Percentiles rank a stretch among this genome's conserved stretches.
phyloP scores from a whole-genome alignment of 2,329 filamentous ascomycete species.

The Trichoderma brevicompactum region DNA sequence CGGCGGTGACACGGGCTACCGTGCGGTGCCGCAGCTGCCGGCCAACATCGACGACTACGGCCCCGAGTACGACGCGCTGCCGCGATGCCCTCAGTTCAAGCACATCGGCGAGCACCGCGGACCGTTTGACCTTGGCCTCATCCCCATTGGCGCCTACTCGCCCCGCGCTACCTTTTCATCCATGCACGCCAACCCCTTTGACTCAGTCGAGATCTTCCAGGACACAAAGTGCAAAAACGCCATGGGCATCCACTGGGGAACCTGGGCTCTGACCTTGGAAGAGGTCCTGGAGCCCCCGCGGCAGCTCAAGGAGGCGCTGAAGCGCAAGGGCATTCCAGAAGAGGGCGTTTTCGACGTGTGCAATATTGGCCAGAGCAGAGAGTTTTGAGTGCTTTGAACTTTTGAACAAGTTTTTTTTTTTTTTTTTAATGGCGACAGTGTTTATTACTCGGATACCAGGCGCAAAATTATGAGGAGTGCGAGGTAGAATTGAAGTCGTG shows the following conservation, averaged over 20 bases:
- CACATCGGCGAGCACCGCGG: conserved; percentile 80
- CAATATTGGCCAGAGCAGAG: conserved; percentile 80
- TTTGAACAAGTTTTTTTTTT: no score
- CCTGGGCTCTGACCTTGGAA: conserved; percentile 85
- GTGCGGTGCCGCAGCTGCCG: conserved; percentile 70
- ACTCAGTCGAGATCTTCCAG: conserved; percentile 85
- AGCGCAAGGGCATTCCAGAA: conserved; percentile 67
- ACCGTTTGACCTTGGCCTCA: conserved; percentile 87
- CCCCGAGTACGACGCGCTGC: conserved; percentile 66
- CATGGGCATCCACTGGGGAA: conserved; percentile 91
- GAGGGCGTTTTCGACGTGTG: conserved; percentile 80
- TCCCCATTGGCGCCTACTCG: conserved; percentile 90
- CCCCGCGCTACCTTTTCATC: conserved; percentile 73
- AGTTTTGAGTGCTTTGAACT: conserved; percentile 58
- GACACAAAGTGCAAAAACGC: conserved; percentile 80
- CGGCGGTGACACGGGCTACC: conserved; percentile 88
- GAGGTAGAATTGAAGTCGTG: no score
- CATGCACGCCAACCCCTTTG: conserved; percentile 85
- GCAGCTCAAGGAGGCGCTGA: conserved; percentile 73
- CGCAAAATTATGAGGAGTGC: no score
- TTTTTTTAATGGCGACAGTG: no score
- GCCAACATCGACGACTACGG: conserved; percentile 71
- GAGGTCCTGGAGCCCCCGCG: conserved; percentile 81
- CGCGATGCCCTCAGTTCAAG: conserved; percentile 80
- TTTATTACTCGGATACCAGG: no score